Base-by-base conservation (phyloP, 2,329 filamentous ascomycete species). In the Aspergillus amoenus region DNA sequence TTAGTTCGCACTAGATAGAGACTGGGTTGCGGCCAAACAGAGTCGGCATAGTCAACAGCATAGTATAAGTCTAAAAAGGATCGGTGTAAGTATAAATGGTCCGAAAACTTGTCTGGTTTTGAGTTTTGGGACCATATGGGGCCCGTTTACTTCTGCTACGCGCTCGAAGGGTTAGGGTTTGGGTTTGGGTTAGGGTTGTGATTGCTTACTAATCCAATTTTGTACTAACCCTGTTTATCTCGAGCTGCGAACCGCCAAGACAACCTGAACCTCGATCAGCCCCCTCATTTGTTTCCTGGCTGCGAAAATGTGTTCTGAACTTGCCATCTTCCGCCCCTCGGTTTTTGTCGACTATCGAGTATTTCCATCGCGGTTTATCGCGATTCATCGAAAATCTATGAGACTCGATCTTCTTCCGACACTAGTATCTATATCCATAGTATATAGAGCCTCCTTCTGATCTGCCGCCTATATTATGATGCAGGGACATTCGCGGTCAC, bases 391-490 rank as follows among this genome's bases (percentile, higher is more conserved):
- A 24, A 43, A 45, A 24, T n/a, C 40, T 13, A 15, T 15, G 34
- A 27, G 15, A 24, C 39, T 17, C 46, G 9, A 46, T 17, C 21
- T 5, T 24, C 7, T 41, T 27, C 11, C 17, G 32, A 18, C 40
- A 15, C 9, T 37, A 15, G 15, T 4, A 37, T n/a, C 34, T 44
- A n/a, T 42, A 11, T 32, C 17, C 5, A 40, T 27, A 9, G 27
- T 43, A 22, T 53, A 18, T 15, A 27, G 21, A 7, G 17, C 37
- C 37, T 27, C 52, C 52, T 39, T 44, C 12, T 32, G 40, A 22
- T 18, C 34, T 39, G 47, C 52, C 41, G 56, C 52, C 49, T 45
- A 49, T 27, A 41, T 6, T 34, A 55, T 56, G 13, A 32, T 57
- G 30, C 8, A 11, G 27, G 47, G 37, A 1, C 43, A 32, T 34